Conservation (phyloP, 345 rosid species). For the Salix exigua region DNA sequence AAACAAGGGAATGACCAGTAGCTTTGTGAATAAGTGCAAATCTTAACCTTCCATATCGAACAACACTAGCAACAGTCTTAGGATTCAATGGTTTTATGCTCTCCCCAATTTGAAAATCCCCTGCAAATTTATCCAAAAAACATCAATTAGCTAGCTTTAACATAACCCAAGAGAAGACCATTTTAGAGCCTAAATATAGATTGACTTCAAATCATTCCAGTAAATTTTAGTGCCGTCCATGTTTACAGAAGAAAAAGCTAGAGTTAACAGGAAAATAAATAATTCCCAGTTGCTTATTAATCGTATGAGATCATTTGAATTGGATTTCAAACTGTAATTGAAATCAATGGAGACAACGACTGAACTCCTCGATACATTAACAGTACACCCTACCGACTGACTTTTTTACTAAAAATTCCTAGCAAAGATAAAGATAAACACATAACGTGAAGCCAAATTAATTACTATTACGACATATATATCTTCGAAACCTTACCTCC, state of each 20-base stretch:
- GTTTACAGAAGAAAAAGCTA: too few species aligned
- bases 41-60: conserved; percentile 16
- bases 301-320: too few species aligned
- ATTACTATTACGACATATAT: background rate
- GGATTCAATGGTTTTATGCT: conserved; percentile 17
- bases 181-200: too few species aligned
- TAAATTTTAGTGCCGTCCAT: too few species aligned
- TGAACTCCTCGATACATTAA: background rate
- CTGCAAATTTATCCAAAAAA: conserved; percentile 11
- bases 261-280: too few species aligned
- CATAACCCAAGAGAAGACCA: too few species aligned
- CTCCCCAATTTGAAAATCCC: conserved; percentile 25
- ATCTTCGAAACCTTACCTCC: background rate
- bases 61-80: conserved; percentile 12
- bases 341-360: background rate
- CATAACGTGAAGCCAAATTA: background rate
- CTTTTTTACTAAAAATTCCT: background rate
- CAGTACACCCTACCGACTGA: background rate
- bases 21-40: background rate
- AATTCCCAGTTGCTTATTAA: too few species aligned
- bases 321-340: too few species aligned
- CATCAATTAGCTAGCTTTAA: background rate
- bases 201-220: too few species aligned
- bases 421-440: background rate
- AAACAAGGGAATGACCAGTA: conserved; percentile 20